Evolutionary conservation across 140 eudicot species (phyloP), one percentile per base, ranked within the genome.

Genomic region (Erigeron philadelphicus): DNA sequence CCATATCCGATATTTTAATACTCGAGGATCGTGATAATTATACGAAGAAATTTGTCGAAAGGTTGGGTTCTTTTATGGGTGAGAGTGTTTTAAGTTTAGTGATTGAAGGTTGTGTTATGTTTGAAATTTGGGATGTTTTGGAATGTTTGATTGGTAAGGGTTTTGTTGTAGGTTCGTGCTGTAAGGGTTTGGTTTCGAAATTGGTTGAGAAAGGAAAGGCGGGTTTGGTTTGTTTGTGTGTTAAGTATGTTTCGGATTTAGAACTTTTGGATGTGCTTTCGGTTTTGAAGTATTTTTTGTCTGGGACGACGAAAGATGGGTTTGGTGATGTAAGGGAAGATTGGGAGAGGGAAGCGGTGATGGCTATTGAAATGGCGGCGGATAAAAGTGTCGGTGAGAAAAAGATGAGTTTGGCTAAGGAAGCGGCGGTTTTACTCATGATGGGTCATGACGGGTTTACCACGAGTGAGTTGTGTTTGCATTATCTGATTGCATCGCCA

Each of bases 371-470:
- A 17, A 79, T 61, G 76, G 83, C 77, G 7, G 71, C 52, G n/a
- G 90, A 75, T 59, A 72, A 72, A 16, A 75, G 75, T 13, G 52
- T 80, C 43, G 45, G 61, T 45, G 80, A 64, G 62, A 75, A 74
- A 64, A 66, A 46, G 21, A 11, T 40, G 15, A 66, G 9, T 50
- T 55, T 66, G 70, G 96, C 91, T 1, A 86, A 81, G 71, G 95
- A 88, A 23, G 95, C 86, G 4, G 70, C 96, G 0, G 31, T 88
- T 57, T 67, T 88, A 81, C 75, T 91, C 47, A 82, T 84, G 92
- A 50, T 91, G 72, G 95, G 85, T 0, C 78, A 86, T 72, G 98
- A 91, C 75, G 92, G 81, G 66, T 88, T 91, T 68, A 78, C 86
- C 0, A 74, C 66, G 38, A 75, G 80, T 11, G 95, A 91, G 45